A percentile compares a stretch with the other conserved stretches of the same genome.
These are phyloP conservation scores for Chalaropsis ovoidea DNA, from an alignment of 2,329 filamentous ascomycete genomes.

Conservation along the genomic window DNA sequence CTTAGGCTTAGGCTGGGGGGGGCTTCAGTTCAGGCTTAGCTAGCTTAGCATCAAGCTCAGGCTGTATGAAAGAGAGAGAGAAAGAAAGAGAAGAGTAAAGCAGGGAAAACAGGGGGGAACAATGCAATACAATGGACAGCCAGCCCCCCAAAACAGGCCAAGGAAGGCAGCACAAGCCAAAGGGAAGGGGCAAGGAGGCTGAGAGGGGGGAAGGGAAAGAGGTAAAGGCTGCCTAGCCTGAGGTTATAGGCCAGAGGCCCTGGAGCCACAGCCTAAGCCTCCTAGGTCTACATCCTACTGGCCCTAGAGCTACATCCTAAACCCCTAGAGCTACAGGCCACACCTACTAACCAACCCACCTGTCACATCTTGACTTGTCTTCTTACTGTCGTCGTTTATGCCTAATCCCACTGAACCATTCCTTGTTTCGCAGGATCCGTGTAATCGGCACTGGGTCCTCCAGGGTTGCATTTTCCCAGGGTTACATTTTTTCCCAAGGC, in stretches of 20 bases:
- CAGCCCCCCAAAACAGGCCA: background rate
- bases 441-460: background rate
- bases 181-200: background rate
- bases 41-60: background rate
- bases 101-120: background rate
- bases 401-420: no score
- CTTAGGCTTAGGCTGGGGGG: background rate
- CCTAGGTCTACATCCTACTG: background rate
- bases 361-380: no score
- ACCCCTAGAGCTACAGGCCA: no score
- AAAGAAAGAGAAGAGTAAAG: background rate
- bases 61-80: background rate
- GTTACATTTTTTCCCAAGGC: background rate
- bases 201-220: background rate
- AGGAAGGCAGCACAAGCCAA: background rate
- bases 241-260: no score
- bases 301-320: no score
- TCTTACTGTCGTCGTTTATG: no score
- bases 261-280: no score
- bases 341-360: no score
- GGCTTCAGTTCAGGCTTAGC: background rate
- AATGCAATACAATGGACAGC: background rate
- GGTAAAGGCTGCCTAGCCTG: background rate
- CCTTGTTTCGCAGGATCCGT: background rate
- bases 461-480: background rate